These are phyloP conservation scores for Epithele typhae DNA, from an alignment of 768 basidiomycete genomes.

Conservation along the genomic window DNA sequence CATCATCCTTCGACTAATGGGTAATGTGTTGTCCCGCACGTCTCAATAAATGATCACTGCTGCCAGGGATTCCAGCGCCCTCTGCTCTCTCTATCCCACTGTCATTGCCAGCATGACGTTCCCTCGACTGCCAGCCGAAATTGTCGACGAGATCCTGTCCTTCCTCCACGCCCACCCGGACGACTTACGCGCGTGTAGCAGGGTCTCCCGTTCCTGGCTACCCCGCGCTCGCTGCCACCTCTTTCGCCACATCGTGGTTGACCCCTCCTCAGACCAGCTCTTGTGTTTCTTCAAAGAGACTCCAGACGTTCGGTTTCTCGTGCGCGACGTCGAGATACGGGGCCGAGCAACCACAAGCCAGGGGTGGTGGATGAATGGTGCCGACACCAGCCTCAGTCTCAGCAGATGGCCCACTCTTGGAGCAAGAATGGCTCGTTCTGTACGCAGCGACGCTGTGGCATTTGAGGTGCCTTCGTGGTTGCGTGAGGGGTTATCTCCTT, in stretches of 20 bases:
- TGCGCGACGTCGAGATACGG: conserved; percentile 14
- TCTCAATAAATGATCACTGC: no score
- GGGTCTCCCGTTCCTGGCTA: conserved; percentile 25
- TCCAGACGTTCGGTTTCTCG: conserved; percentile 8
- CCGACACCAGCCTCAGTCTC: neutral
- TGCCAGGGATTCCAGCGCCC: no score
- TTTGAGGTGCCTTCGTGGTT: conserved; percentile 5
- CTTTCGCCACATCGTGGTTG: conserved; percentile 16
- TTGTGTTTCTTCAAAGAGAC: conserved; percentile 1
- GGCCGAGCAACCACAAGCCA: neutral
- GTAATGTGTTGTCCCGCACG: no score
- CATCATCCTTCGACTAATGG: no score
- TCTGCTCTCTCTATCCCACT: no score
- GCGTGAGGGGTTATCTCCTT: conserved; percentile 1
- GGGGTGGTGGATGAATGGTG: conserved; percentile 2
- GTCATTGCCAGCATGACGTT: neutral
- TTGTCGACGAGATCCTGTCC: conserved; percentile 26
- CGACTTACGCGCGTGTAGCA: conserved; percentile 16
- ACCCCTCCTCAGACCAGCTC: conserved; percentile 12
- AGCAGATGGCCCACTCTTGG: conserved; percentile 17
- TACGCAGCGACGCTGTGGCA: neutral
- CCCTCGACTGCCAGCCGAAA: conserved; percentile 26
- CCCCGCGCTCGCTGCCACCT: conserved; percentile 22
- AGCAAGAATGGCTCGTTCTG: neutral
- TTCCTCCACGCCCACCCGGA: conserved; percentile 17